Evolutionary conservation across 495 filamentous ascomycete species (phyloP).

Genomic region (Astrothelium subdiscretum): DNA sequence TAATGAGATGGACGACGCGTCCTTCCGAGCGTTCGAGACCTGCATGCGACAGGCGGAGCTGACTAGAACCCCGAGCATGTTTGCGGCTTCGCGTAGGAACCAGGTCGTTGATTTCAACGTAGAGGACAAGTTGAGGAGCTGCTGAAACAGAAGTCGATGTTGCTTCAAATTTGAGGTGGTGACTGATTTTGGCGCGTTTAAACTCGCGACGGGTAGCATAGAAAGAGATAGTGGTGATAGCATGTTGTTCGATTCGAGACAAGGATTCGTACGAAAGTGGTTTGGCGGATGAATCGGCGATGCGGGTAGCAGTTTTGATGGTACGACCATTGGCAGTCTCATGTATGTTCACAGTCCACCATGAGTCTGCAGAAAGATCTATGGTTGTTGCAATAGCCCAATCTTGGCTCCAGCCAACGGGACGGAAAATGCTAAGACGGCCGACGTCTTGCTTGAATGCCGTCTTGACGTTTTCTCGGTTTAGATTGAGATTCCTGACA

Average conservation of each 20-base stretch:
- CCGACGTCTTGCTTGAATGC: constrained; percentile 19
- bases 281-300: not conserved
- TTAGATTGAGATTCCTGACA: constrained; percentile 5
- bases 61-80: not conserved
- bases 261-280: not conserved
- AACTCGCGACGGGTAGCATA: not conserved
- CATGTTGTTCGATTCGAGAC: not conserved
- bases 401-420: constrained; percentile 18
- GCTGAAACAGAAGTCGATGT: not conserved
- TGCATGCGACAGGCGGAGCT: constrained; percentile 1
- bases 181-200: not conserved
- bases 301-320: not conserved
- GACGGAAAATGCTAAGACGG: constrained; percentile 17
- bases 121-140: not conserved
- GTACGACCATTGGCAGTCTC: not conserved
- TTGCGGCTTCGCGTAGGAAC: not conserved
- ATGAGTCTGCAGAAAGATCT: constrained; percentile 20
- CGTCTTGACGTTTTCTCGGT: constrained; percentile 14
- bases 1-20: constrained; percentile 23
- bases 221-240: not conserved
- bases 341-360: constrained; percentile 24
- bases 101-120: not conserved
- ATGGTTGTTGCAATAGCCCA: constrained; percentile 25
- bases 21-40: constrained; percentile 7
- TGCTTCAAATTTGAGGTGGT: not conserved